Evolutionary conservation across 768 basidiomycete species (phyloP).

Genomic region (Pisolithus marmoratus): DNA sequence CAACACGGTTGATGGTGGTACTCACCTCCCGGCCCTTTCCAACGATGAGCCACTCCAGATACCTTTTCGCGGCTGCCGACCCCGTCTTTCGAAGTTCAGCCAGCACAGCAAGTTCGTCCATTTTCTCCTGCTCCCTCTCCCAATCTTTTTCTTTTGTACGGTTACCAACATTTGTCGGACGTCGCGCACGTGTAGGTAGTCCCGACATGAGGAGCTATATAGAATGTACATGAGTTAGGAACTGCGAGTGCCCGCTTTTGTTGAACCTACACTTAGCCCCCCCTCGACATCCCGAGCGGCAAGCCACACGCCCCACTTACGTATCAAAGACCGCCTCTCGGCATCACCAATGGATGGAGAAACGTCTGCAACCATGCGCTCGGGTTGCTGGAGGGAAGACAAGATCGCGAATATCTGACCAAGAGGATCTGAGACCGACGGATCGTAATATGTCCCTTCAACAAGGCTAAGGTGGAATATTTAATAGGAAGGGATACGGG

Average conservation of each 20-base stretch:
- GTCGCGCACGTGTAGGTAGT: conserved; percentile 13
- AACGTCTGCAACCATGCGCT: not conserved
- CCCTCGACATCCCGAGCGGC: conserved; percentile 60
- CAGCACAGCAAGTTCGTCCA: conserved; percentile 23
- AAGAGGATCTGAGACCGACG: conserved; percentile 21
- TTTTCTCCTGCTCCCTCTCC: conserved; percentile 15
- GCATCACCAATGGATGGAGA: conserved; percentile 12
- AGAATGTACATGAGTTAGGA: not conserved
- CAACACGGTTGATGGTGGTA: not conserved
- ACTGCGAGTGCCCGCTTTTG: not conserved
- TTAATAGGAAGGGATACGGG: not conserved
- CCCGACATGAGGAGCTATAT: conserved; percentile 18
- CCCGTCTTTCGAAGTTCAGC: conserved; percentile 18
- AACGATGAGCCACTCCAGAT: conserved; percentile 77
- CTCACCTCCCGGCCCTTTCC: conserved; percentile 57
- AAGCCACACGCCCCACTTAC: conserved; percentile 81
- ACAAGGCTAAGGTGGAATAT: conserved; percentile 11
- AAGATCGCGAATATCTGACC: conserved; percentile 24
- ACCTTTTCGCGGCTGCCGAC: conserved; percentile 53
- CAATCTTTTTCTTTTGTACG: conserved; percentile 21
- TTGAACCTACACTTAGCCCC: conserved; percentile 56
- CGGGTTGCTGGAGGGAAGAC: conserved; percentile 5
- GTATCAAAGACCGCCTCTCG: conserved; percentile 53
- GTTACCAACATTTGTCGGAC: conserved; percentile 13
- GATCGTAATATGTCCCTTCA: conserved; percentile 21